Evolutionary conservation across 768 basidiomycete genomes (phyloP), one percentile per base, ranked within the genome.

Genomic region (Lentinula sp.): DNA sequence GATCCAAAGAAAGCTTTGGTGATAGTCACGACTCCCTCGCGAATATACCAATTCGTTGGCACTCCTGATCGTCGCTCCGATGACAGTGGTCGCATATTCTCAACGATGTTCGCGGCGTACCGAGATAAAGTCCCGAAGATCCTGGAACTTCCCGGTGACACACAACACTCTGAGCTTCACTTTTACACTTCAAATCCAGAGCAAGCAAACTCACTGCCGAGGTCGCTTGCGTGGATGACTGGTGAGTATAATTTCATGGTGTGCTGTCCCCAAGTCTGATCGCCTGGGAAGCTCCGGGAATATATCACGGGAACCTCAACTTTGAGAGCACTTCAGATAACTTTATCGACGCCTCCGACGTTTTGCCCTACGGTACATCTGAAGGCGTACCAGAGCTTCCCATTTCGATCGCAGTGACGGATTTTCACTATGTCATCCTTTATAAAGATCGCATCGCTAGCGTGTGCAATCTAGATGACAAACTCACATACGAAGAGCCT

Each of bases 21-120:
- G 16, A 76, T 98, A 18, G 87, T 84, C 7, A 94, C 93, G 0
- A 98, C 97, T 2, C 82, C 86, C 10, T 87, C 89, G 6, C 83
- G 95, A 63, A 89, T 98, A 69, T 96, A 97, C 70, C 94, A 98
- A 69, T 93, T 96, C 63, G 79, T 85, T 51, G 94, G 95, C 2
- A 64, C 75, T 34, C 78, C 85, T 9, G 87, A 88, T 62, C 80
- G 81, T 54, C 83, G 83, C 62, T 76, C 83, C 16, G 93, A 93
- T 37, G 95, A 95, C 11, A 82, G 80, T 18, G 85, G 87, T 10
- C 84, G 87, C 18, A 72, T 91, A 52, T 94, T 95, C 69, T 81
- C 87, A 23, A 75, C 79, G 16, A 72, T 96, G 16, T 95, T 97
- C 67, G 79, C 83, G 42, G 72, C 77, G 16, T 93, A 94, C 67